Evolutionary conservation across 148 eudicot genomes (phyloP).

Genomic region (Pouteria glomerata): DNA sequence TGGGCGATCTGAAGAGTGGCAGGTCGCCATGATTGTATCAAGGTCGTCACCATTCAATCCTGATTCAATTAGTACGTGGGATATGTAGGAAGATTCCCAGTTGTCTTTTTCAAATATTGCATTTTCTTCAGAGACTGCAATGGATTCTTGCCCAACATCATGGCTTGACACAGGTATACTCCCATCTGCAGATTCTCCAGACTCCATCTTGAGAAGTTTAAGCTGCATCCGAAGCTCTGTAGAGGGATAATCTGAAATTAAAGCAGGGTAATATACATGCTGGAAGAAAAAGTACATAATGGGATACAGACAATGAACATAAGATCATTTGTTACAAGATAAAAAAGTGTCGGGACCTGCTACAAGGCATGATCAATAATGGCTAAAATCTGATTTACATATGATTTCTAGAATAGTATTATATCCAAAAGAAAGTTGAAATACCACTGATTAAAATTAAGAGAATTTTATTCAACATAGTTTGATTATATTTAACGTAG

Average conservation of each 20-base stretch:
- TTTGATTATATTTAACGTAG: too few relatives aligned
- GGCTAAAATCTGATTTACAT: too few relatives aligned
- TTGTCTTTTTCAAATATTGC: constrained; percentile 13
- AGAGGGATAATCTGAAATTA: neutral
- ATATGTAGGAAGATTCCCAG: constrained; percentile 58
- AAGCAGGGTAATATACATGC: neutral
- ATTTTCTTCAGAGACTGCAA: constrained; percentile 5
- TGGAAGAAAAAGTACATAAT: neutral
- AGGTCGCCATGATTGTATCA: constrained; percentile 28
- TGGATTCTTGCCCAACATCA: constrained; percentile 21
- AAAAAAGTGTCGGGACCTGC: too few relatives aligned
- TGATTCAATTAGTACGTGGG: constrained; percentile 34
- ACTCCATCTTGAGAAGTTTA: constrained; percentile 62
- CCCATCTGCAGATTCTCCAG: constrained; percentile 35
- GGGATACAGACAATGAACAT: neutral
- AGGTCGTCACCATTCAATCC: constrained; percentile 30
- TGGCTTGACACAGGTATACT: constrained; percentile 33
- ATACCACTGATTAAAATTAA: too few relatives aligned
- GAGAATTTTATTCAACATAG: too few relatives aligned
- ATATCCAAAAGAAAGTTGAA: too few relatives aligned
- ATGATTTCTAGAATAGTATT: too few relatives aligned
- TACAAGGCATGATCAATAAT: too few relatives aligned
- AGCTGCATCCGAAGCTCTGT: constrained; percentile 66
- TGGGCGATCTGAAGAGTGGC: constrained; percentile 41
- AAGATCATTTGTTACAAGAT: too few relatives aligned